phyloP scores from a whole-genome alignment of 768 basidiomycete species.

The Russula foetens region DNA sequence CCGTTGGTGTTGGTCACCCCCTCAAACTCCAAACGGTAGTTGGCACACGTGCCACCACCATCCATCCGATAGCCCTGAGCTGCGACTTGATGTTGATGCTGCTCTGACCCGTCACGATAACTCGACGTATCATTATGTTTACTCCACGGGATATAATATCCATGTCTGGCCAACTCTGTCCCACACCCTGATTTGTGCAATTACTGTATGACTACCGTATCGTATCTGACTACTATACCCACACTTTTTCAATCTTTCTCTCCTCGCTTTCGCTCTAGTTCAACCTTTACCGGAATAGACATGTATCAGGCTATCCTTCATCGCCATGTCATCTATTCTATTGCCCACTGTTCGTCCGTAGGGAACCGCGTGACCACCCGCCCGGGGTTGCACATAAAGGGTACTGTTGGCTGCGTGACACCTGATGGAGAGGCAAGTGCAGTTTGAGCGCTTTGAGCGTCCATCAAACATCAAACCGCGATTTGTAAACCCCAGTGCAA shows the following conservation, averaged over 20 bases:
- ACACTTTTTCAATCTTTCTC: not conserved
- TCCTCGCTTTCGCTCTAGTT: not conserved
- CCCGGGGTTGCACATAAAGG: no score
- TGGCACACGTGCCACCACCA: not conserved
- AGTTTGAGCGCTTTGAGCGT: no score
- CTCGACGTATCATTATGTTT: slow-evolving; percentile 5
- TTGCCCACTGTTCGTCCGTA: not conserved
- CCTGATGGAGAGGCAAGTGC: no score
- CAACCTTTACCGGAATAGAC: not conserved
- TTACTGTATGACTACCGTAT: slow-evolving; percentile 3
- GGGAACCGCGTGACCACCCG: no score
- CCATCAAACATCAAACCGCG: no score
- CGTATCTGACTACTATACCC: not conserved
- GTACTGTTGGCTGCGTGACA: no score
- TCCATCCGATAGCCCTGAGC: not conserved
- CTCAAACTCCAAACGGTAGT: not conserved
- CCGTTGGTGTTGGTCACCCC: not conserved
- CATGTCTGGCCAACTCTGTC: not conserved
- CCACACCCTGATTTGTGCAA: not conserved
- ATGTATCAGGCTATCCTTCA: not conserved
- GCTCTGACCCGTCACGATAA: not conserved
- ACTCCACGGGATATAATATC: slow-evolving; percentile 4
- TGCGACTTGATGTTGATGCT: not conserved
- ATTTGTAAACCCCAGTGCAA: no score
- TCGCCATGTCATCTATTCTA: not conserved